Percentiles rank a stretch among this genome's conserved stretches.
phyloP scores from a whole-genome alignment of 1,284 basidiomycete genomes.

The Hymenochaete sp. region DNA sequence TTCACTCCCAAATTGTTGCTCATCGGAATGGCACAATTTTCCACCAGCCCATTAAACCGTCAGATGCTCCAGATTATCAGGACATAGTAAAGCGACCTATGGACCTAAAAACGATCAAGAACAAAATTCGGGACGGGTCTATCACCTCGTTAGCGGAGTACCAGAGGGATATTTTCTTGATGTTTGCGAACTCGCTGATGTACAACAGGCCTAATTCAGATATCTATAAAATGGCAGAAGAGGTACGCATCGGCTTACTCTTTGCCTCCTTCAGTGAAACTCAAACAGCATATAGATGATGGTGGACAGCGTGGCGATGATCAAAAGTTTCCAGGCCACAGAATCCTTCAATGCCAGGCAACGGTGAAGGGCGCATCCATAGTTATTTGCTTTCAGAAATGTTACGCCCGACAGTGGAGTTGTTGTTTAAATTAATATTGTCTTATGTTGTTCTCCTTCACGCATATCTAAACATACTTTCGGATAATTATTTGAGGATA shows the following conservation, averaged over 20 bases:
- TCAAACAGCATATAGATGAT: constrained; percentile 74
- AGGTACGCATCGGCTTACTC: constrained; percentile 40
- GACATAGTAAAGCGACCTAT: constrained; percentile 87
- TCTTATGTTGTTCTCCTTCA: not conserved
- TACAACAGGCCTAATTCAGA: constrained; percentile 82
- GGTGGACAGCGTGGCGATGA: constrained; percentile 69
- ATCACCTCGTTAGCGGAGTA: constrained; percentile 79
- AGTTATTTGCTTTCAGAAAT: constrained; percentile 7
- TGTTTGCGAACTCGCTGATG: constrained; percentile 96
- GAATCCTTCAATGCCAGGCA: constrained; percentile 56
- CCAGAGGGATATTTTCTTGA: constrained; percentile 81
- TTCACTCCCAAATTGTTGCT: constrained; percentile 74
- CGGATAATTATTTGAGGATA: not conserved
- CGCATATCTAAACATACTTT: not conserved
- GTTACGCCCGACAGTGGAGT: no score
- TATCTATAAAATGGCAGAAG: constrained; percentile 82
- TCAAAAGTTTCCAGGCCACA: constrained; percentile 68
- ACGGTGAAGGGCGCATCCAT: constrained; percentile 32
- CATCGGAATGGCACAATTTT: constrained; percentile 86
- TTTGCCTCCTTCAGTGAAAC: no score
- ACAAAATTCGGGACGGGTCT: constrained; percentile 70
- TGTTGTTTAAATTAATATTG: not conserved
- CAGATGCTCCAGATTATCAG: constrained; percentile 84
- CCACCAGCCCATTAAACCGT: constrained; percentile 79
- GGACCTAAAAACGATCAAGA: constrained; percentile 86